Evolutionary conservation across 1,284 basidiomycete species (phyloP).

Genomic region (Malassezia restricta): DNA sequence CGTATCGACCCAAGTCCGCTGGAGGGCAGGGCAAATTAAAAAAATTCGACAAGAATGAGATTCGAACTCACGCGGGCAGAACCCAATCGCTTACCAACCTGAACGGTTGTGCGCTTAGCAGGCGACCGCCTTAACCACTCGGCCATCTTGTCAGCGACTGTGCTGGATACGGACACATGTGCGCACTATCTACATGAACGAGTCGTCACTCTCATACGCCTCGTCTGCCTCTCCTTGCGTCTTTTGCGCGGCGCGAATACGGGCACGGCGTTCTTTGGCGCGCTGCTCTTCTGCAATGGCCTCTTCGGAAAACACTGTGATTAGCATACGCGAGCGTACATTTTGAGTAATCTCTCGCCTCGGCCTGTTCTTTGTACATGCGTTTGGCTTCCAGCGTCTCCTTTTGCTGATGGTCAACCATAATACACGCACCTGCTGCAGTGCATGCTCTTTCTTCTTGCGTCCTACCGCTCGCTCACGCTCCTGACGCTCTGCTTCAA

Average conservation of each 20-base stretch:
- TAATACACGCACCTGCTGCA: constrained; percentile 20
- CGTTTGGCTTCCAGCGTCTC: constrained; percentile 26
- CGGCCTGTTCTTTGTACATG: constrained; percentile 51
- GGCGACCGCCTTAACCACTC: constrained; percentile 45
- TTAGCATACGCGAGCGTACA: constrained; percentile 38
- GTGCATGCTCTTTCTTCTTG: constrained; percentile 28
- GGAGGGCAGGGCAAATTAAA: not conserved
- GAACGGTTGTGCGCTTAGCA: constrained; percentile 16
- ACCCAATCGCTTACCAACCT: constrained; percentile 18
- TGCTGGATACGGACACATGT: constrained; percentile 14
- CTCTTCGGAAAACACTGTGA: constrained; percentile 31
- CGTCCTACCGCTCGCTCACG: constrained; percentile 22
- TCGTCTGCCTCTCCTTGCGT: not conserved
- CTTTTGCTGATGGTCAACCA: constrained; percentile 14
- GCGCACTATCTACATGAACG: constrained; percentile 29
- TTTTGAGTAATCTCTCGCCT: constrained; percentile 43
- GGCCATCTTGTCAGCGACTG: constrained; percentile 39
- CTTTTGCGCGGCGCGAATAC: constrained; percentile 1
- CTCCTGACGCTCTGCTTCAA: constrained; percentile 77
- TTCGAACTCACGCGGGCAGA: constrained; percentile 46
- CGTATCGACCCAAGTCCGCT: not conserved
- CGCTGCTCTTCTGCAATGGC: constrained; percentile 32
- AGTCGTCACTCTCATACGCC: constrained; percentile 16
- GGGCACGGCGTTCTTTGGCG: constrained; percentile 19
- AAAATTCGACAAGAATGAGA: constrained; percentile 43